These are phyloP conservation scores for Lepiota brunneoincarnata DNA, from an alignment of 768 basidiomycete genomes.

Conservation along the genomic window DNA sequence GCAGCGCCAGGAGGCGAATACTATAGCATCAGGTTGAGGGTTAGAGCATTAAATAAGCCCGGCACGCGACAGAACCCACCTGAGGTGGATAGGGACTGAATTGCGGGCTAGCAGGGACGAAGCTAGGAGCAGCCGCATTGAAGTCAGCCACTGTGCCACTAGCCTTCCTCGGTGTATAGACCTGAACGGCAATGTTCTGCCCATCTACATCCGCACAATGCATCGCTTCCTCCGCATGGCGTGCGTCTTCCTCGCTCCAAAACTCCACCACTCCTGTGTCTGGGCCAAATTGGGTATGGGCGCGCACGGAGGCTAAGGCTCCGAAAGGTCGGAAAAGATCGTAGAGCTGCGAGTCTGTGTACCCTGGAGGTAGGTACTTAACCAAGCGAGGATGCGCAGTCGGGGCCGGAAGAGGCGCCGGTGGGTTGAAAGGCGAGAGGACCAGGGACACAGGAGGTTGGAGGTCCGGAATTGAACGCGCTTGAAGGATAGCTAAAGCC, in stretches of 20 bases:
- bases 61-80: constrained; percentile 28
- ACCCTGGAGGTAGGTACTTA: constrained; percentile 75
- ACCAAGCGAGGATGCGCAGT: constrained; percentile 77
- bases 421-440: constrained; percentile 78
- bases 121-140: constrained; percentile 70
- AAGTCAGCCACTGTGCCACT: constrained; percentile 60
- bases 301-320: constrained; percentile 74
- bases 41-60: constrained; percentile 51
- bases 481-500: constrained; percentile 80
- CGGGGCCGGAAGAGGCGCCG: constrained; percentile 72
- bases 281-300: constrained; percentile 71
- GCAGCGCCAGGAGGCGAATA: constrained; percentile 42
- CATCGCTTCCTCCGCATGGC: constrained; percentile 74
- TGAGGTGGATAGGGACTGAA: constrained; percentile 61
- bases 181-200: constrained; percentile 79
- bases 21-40: not conserved
- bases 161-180: constrained; percentile 68
- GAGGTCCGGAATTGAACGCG: constrained; percentile 63
- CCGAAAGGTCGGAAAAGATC: constrained; percentile 85
- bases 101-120: constrained; percentile 69
- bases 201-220: constrained; percentile 83
- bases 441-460: constrained; percentile 59
- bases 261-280: constrained; percentile 83
- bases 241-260: constrained; percentile 85
- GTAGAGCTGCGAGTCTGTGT: constrained; percentile 72